Evolutionary conservation across 768 basidiomycete genomes (phyloP).

Genomic region (Rhodotorula kratochvilovae): DNA sequence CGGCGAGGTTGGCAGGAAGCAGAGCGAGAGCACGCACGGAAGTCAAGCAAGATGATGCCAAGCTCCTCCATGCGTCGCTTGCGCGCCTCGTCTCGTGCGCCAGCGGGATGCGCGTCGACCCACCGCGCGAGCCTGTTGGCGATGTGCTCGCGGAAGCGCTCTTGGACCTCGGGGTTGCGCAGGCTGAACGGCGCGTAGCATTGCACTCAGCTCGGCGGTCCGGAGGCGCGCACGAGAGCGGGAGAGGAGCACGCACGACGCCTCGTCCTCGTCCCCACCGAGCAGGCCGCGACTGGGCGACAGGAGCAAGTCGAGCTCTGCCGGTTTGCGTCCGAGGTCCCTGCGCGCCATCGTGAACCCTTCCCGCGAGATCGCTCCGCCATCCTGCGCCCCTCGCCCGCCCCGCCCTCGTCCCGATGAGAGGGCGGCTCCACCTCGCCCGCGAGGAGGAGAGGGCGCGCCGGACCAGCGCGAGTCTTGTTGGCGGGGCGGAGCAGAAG

Average conservation of each 20-base stretch:
- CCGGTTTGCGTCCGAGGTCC: slow-evolving; percentile 15
- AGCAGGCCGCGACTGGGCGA: slow-evolving; percentile 27
- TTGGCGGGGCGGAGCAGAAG: neutral
- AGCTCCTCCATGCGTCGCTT: slow-evolving; percentile 25
- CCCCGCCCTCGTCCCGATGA: neutral
- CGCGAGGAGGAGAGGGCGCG: neutral
- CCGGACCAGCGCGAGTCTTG: neutral
- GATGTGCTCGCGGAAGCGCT: slow-evolving; percentile 29
- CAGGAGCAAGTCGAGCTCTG: slow-evolving; percentile 28
- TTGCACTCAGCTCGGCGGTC: neutral
- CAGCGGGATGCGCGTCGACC: neutral
- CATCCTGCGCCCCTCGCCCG: neutral
- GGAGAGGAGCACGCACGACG: slow-evolving; percentile 5
- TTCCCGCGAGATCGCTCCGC: neutral
- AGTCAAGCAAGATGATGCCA: slow-evolving; percentile 33
- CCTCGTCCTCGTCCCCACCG: slow-evolving; percentile 6
- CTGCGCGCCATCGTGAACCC: slow-evolving; percentile 22
- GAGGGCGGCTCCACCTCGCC: too few species aligned
- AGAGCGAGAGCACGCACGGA: slow-evolving; percentile 7
- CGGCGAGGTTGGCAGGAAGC: fast-evolving
- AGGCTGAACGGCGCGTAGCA: neutral
- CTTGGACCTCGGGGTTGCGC: slow-evolving; percentile 15
- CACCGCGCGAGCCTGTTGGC: slow-evolving; percentile 20
- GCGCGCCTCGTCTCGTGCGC: neutral
- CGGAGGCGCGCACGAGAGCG: too few species aligned